Percentiles rank a stretch among this genome's conserved stretches.
These are phyloP conservation scores for Hymenoscyphus linearis DNA, from an alignment of 2,329 filamentous ascomycete genomes.

Conservation along the genomic window DNA sequence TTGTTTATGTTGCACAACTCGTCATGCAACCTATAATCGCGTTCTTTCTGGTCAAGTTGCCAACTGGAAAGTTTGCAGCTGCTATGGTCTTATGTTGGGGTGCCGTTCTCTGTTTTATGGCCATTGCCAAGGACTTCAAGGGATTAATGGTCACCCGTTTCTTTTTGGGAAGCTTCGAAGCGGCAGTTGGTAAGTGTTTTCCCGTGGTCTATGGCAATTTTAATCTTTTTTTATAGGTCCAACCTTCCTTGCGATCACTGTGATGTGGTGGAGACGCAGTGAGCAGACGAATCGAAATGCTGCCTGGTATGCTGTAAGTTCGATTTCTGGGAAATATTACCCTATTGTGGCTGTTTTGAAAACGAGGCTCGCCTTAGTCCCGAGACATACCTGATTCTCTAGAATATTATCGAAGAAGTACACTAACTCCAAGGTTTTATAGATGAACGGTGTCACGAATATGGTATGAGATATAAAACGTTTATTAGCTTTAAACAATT, in stretches of 20 bases:
- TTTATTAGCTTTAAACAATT: slow-evolving; percentile 11
- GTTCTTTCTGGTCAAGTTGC: slow-evolving; percentile 46
- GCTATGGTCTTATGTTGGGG: slow-evolving; percentile 51
- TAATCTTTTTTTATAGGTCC: slow-evolving; percentile 33
- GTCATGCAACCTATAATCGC: slow-evolving; percentile 52
- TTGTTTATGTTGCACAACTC: slow-evolving; percentile 56
- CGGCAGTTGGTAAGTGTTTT: slow-evolving; percentile 17
- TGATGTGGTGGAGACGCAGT: slow-evolving; percentile 56
- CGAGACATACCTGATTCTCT: too few relatives aligned
- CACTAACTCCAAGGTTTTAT: too few relatives aligned
- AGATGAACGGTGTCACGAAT: slow-evolving; percentile 50
- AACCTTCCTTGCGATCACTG: slow-evolving; percentile 51
- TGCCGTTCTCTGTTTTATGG: slow-evolving; percentile 35
- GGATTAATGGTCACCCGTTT: slow-evolving; percentile 36
- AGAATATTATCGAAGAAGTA: too few relatives aligned
- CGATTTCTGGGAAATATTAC: too few relatives aligned
- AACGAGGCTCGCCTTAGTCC: too few relatives aligned
- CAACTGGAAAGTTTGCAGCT: slow-evolving; percentile 49
- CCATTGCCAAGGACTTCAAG: slow-evolving; percentile 31
- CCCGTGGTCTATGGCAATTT: neutral
- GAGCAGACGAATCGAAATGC: slow-evolving; percentile 54
- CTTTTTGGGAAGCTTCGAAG: slow-evolving; percentile 50
- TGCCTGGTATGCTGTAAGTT: slow-evolving; percentile 45
- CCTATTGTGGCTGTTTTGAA: too few relatives aligned
- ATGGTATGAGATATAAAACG: slow-evolving; percentile 35